These are phyloP conservation scores for Tinospora cordifolia DNA, from an alignment of 164 flowering plant genomes.

Conservation along the genomic window DNA sequence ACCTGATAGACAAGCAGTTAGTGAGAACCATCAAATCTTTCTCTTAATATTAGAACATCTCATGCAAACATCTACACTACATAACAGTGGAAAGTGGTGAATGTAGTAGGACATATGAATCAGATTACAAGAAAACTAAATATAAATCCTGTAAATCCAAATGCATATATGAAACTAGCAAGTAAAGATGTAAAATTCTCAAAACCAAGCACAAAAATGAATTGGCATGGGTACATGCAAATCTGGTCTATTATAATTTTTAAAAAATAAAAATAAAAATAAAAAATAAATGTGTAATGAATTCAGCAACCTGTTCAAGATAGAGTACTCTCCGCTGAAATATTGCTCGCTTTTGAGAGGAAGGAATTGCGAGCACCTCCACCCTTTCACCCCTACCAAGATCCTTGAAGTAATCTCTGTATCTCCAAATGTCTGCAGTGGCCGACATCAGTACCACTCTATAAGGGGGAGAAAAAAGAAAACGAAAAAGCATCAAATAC, in stretches of 20 bases:
- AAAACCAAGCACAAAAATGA: not conserved
- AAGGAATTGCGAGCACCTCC: slow-evolving; percentile 85
- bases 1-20: slow-evolving; percentile 40
- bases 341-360: slow-evolving; percentile 37
- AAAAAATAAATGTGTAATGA: not conserved
- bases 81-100: not conserved
- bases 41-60: not conserved
- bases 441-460: slow-evolving; percentile 99
- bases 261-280: slow-evolving; percentile 5
- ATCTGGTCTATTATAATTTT: not conserved
- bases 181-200: not conserved
- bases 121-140: not conserved
- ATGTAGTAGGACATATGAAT: not conserved
- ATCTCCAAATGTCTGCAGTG: slow-evolving; percentile 79
- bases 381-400: slow-evolving; percentile 91
- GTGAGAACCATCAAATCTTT: not conserved
- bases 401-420: slow-evolving; percentile 79
- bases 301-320: slow-evolving; percentile 70
- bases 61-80: not conserved
- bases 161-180: not conserved
- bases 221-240: not conserved
- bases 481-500: slow-evolving; percentile 11
- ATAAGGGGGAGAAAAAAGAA: too few species aligned
- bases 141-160: not conserved
- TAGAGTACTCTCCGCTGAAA: slow-evolving; percentile 62